Conservation (phyloP, 2,329 filamentous ascomycete genomes). For the Diaporthe caulivora region DNA sequence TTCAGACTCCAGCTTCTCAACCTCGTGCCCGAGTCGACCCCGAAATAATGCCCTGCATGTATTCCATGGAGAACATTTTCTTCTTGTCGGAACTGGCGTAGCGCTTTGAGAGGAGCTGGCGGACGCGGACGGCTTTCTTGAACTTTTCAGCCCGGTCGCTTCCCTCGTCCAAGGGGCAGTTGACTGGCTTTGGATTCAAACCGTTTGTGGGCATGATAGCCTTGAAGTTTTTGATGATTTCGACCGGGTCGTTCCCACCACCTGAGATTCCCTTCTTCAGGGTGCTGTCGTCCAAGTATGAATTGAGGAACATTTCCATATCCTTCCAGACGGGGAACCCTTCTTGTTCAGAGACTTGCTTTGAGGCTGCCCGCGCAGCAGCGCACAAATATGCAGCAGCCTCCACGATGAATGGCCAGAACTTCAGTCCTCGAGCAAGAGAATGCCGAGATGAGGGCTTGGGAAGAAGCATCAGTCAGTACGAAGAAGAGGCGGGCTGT, state of each 20-base stretch:
- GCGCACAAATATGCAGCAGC: conserved; percentile 43
- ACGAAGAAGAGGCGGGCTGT: no score
- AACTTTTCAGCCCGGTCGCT: not conserved
- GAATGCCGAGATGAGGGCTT: no score
- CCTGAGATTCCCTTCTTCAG: conserved; percentile 35
- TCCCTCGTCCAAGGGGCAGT: not conserved
- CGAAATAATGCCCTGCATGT: conserved; percentile 32
- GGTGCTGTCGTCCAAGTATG: conserved; percentile 31
- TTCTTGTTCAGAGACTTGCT: not conserved
- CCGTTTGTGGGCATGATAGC: conserved; percentile 9
- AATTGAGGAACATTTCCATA: conserved; percentile 42
- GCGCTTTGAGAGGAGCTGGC: conserved; percentile 31
- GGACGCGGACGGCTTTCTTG: conserved; percentile 30
- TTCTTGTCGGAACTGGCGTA: conserved; percentile 33
- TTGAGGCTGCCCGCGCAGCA: conserved; percentile 34
- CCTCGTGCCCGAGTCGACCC: conserved; percentile 21
- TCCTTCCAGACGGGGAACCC: conserved; percentile 39
- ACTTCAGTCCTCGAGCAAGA: no score
- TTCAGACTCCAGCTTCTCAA: not conserved
- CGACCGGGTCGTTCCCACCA: conserved; percentile 5
- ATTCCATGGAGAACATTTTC: conserved; percentile 33
- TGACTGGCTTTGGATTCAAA: not conserved
- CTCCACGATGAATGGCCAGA: conserved; percentile 43
- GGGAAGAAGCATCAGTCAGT: no score
- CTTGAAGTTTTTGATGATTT: conserved; percentile 24